Conservation (phyloP, 306 rosid genomes). For the Lablab purpureus region DNA sequence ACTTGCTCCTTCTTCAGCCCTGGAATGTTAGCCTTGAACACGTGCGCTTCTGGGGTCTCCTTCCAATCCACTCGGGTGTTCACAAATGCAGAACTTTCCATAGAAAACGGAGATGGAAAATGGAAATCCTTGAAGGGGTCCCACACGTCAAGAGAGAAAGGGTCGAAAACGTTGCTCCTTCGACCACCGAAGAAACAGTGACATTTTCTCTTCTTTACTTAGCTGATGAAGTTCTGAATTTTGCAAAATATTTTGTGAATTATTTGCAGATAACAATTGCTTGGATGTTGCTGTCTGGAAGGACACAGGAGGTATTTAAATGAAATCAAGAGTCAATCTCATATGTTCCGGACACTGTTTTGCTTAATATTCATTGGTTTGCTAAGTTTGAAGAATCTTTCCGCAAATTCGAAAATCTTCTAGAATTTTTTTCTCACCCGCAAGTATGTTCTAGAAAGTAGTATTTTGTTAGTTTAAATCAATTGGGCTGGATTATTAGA, state of each 20-base stretch:
- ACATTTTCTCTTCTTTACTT: neutral
- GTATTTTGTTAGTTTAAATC: no score
- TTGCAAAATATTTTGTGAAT: neutral
- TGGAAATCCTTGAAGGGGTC: neutral
- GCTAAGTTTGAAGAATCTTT: no score
- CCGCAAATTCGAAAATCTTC: neutral
- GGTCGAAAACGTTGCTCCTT: neutral
- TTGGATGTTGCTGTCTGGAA: neutral
- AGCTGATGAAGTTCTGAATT: neutral
- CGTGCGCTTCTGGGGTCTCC: slow-evolving; percentile 1
- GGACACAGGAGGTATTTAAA: neutral
- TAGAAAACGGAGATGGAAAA: neutral
- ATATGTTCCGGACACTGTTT: neutral
- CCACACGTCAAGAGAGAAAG: neutral
- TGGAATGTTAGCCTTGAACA: slow-evolving; percentile 6
- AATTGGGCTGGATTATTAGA: no score
- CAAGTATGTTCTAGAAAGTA: neutral
- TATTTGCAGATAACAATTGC: neutral
- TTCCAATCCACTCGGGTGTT: slow-evolving; percentile 15
- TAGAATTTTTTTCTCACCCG: neutral
- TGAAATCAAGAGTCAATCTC: neutral
- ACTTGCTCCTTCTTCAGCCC: slow-evolving; percentile 13
- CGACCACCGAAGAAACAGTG: neutral
- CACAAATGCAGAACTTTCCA: neutral
- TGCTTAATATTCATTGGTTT: no score